Evolutionary conservation across 768 basidiomycete species (phyloP).

Genomic region (Trametes gibbosa): DNA sequence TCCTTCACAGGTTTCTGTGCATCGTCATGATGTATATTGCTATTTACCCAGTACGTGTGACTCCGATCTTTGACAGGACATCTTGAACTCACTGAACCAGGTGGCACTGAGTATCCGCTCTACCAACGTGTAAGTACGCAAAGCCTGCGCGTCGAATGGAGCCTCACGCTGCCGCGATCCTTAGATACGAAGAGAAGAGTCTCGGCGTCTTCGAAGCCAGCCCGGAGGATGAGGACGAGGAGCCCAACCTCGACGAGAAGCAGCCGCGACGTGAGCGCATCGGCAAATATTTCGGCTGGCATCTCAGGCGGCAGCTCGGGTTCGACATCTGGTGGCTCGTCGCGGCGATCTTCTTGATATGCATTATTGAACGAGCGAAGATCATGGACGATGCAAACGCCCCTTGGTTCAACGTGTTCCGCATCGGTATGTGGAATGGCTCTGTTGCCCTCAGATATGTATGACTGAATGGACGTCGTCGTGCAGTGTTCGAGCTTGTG

Average conservation of each 20-base stretch:
- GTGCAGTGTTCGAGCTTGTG: conserved; percentile 56
- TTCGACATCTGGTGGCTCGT: conserved; percentile 84
- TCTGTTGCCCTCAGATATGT: not conserved
- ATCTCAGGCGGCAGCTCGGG: conserved; percentile 61
- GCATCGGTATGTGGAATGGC: conserved; percentile 26
- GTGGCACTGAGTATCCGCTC: conserved; percentile 64
- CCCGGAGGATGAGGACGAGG: conserved; percentile 49
- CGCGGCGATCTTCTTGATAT: conserved; percentile 66
- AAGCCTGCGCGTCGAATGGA: not conserved
- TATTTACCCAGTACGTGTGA: conserved; percentile 34
- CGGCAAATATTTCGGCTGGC: conserved; percentile 48
- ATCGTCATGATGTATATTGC: conserved; percentile 79
- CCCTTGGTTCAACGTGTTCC: conserved; percentile 58
- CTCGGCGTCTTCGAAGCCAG: conserved; percentile 62
- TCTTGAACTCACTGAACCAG: conserved; percentile 25
- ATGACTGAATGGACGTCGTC: not conserved
- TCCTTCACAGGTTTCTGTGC: conserved; percentile 50
- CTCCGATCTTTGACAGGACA: not conserved
- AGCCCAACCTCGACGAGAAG: conserved; percentile 40
- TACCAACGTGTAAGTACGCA: conserved; percentile 49
- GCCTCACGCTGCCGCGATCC: not conserved
- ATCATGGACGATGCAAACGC: conserved; percentile 53
- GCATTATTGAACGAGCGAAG: conserved; percentile 64
- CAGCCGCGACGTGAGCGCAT: conserved; percentile 42
- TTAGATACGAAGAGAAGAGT: conserved; percentile 67